phyloP scores from a whole-genome alignment of 2,329 filamentous ascomycete species.

The Neodidymelliopsis sp. region DNA sequence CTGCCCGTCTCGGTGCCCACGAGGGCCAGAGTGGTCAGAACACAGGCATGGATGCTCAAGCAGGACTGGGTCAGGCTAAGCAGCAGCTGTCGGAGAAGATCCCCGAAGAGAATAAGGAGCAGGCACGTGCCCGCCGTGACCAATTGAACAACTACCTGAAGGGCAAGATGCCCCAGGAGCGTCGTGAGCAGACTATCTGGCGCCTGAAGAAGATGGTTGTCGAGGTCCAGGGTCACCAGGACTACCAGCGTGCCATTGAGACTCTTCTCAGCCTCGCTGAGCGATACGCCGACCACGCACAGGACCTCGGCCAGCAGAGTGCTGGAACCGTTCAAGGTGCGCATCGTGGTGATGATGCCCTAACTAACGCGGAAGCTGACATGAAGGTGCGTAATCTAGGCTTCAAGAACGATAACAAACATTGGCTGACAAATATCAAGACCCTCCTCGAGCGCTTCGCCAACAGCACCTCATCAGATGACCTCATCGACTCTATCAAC shows the following conservation, averaged over 20 bases:
- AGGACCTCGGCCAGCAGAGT: conserved; percentile 68
- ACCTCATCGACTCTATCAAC: conserved; percentile 84
- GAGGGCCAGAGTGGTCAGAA: conserved; percentile 57
- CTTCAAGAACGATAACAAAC: conserved; percentile 46
- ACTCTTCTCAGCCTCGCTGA: conserved; percentile 86
- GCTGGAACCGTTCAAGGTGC: conserved; percentile 76
- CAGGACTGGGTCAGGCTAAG: conserved; percentile 61
- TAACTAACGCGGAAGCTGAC: conserved; percentile 78
- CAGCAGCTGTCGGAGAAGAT: conserved; percentile 68
- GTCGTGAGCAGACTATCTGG: conserved; percentile 89
- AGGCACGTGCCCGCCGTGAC: conserved; percentile 52
- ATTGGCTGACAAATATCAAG: conserved; percentile 64
- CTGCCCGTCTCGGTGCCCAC: conserved; percentile 60
- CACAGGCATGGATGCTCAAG: conserved; percentile 61
- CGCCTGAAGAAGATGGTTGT: conserved; percentile 98
- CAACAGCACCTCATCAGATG: conserved; percentile 88
- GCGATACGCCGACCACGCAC: conserved; percentile 80
- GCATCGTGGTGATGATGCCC: conserved; percentile 68
- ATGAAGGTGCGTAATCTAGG: conserved; percentile 68
- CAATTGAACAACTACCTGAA: conserved; percentile 76
- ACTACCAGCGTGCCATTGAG: conserved; percentile 91
- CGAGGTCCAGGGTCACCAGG: conserved; percentile 92
- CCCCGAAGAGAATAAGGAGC: conserved; percentile 65
- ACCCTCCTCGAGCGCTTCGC: conserved; percentile 93
- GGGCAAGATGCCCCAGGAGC: conserved; percentile 89